phyloP scores from a whole-genome alignment of 306 rosid species.

The Cicer arietinum region DNA sequence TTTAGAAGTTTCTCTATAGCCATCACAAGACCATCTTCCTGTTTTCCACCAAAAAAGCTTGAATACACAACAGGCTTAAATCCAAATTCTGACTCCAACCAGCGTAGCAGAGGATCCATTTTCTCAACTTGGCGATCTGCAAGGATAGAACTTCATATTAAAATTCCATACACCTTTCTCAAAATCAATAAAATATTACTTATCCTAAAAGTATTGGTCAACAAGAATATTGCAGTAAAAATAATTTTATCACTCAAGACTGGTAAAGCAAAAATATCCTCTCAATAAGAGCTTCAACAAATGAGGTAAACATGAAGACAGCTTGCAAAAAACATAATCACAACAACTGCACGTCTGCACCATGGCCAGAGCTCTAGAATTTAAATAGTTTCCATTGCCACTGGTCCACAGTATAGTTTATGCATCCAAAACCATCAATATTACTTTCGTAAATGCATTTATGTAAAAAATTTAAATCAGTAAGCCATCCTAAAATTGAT shows the following conservation, averaged over 20 bases:
- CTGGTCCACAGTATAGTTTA: neutral
- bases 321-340: neutral
- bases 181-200: constrained; percentile 15
- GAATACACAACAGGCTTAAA: constrained; percentile 75
- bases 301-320: constrained; percentile 24
- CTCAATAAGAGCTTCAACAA: constrained; percentile 15
- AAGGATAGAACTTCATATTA: constrained; percentile 34
- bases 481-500: constrained; percentile 9
- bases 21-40: constrained; percentile 71
- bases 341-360: neutral
- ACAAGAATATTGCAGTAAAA: constrained; percentile 23
- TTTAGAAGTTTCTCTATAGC: constrained; percentile 67
- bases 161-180: constrained; percentile 5
- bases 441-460: neutral
- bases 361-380: constrained; percentile 10
- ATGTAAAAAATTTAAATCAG: neutral
- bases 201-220: constrained; percentile 21
- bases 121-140: constrained; percentile 86
- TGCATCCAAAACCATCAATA: constrained; percentile 14
- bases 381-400: neutral
- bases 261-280: constrained; percentile 24
- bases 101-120: constrained; percentile 77
- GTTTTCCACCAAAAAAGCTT: constrained; percentile 80
- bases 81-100: constrained; percentile 89
- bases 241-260: neutral